phyloP scores from a whole-genome alignment of 1,139 yeast species.

The Yamadazyma aaseri region DNA sequence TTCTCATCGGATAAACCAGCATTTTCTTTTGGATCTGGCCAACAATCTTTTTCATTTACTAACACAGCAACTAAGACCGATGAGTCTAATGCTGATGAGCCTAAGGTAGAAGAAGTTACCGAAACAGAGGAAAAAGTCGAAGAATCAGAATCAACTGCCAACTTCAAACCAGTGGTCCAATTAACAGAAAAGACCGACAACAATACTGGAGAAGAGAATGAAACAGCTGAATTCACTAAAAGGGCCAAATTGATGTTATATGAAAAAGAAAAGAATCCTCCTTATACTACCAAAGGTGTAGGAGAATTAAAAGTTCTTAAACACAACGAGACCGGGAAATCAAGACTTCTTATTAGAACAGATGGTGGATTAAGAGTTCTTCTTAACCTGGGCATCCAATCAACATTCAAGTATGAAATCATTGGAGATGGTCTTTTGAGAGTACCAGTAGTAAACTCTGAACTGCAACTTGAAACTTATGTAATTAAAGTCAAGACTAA shows the following conservation, averaged over 20 bases:
- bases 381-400: slow-evolving; percentile 58
- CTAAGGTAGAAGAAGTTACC: slow-evolving; percentile 1
- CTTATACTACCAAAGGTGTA: slow-evolving; percentile 63
- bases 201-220: slow-evolving; percentile 83
- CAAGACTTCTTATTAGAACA: slow-evolving; percentile 77
- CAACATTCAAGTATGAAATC: slow-evolving; percentile 52
- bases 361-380: slow-evolving; percentile 87
- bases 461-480: slow-evolving; percentile 50
- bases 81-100: slow-evolving; percentile 8
- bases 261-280: slow-evolving; percentile 47
- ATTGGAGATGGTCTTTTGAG: slow-evolving; percentile 63
- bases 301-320: slow-evolving; percentile 79
- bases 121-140: not conserved
- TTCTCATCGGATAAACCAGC: slow-evolving; percentile 18
- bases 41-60: slow-evolving; percentile 28
- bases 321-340: slow-evolving; percentile 54
- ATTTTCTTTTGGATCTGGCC: slow-evolving; percentile 15
- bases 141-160: slow-evolving; percentile 8
- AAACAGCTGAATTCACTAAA: slow-evolving; percentile 60
- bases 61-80: slow-evolving; percentile 2
- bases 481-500: slow-evolving; percentile 67
- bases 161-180: slow-evolving; percentile 46
- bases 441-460: slow-evolving; percentile 53
- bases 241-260: slow-evolving; percentile 72
- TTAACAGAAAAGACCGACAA: slow-evolving; percentile 46